phyloP scores from a whole-genome alignment of 192 early-diverging fungal species.

The Backusella sp. region DNA sequence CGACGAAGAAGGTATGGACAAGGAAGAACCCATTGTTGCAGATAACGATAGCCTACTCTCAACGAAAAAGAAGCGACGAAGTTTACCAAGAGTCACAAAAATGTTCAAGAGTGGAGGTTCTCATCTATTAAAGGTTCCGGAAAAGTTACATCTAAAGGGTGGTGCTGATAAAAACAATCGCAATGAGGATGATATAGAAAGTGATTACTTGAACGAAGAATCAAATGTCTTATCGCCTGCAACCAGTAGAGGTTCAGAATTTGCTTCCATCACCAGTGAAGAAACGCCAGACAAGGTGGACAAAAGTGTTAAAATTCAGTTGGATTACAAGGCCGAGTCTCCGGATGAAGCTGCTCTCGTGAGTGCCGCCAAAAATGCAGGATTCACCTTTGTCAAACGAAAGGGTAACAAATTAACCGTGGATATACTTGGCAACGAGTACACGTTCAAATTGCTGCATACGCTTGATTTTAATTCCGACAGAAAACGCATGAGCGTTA shows the following conservation, averaged over 20 bases:
- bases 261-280: not conserved
- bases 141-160: not conserved
- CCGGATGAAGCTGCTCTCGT: constrained; percentile 87
- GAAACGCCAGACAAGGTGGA: constrained; percentile 28
- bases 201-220: constrained; percentile 32
- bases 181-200: not conserved
- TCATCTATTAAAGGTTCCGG: not conserved
- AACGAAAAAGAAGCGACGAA: not conserved
- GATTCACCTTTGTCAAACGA: constrained; percentile 67
- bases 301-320: constrained; percentile 27
- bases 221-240: constrained; percentile 37
- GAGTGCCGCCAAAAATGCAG: constrained; percentile 72
- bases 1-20: not conserved
- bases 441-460: constrained; percentile 77
- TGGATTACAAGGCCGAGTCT: constrained; percentile 72
- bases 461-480: constrained; percentile 96
- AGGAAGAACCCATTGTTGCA: not conserved
- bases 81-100: not conserved
- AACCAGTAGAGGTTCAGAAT: constrained; percentile 18
- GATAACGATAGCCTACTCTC: not conserved
- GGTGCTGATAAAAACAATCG: not conserved
- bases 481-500: constrained; percentile 92
- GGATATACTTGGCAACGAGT: constrained; percentile 66
- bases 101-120: not conserved
- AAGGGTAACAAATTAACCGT: constrained; percentile 53